Base-by-base conservation (phyloP, 306 rosid genomes). In the Prunus fruticosa region DNA sequence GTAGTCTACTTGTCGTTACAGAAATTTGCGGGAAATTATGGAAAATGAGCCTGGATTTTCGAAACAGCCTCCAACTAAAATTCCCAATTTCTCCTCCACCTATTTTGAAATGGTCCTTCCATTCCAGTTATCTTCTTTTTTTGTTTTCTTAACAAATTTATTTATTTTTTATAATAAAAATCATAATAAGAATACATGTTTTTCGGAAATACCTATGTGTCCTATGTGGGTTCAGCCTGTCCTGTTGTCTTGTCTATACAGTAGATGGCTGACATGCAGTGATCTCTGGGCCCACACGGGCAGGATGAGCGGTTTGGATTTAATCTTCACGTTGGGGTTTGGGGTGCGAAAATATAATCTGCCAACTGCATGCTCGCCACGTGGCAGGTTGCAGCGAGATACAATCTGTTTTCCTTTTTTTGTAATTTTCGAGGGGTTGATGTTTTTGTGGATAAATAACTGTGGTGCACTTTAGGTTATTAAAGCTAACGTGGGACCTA, bases 41-140 rank as follows among this genome's bases (percentile, higher is more conserved):
- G 76, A 71, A 74, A 86, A 77, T 25, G 72, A 67, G 77, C 76
- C 85, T 43, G 81, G 76, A 86, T 82, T 85, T 82, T 75, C 82
- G 71, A 82, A 76, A 65, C 67, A 78, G 54, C 47, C 19, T 34
- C 56, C n/a, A 5, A 27, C 8, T 6, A 27, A 62, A 84, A 69
- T 49, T 15, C 56, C 75, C 4, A 54, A 81, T 70, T 18, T 51
- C 1, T 28, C 83, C 80, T 46, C 64, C 47, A 38, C 32, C 13
- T 19, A 61, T 62, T 38, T 66, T 67, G 71, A 80, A 60, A 30
- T 25, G 16, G 78, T 79, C 74, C 46, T 10, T 27, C 32, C 22
- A 11, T 10, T 27, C 32, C 16, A 15, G 53, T 18, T 63, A 7
- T 25, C 23, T 27, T 3, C 19, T 69, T 64, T 1, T 22, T 16